Evolutionary conservation across 2,329 filamentous ascomycete genomes (phyloP), one percentile per base, ranked within the genome.

Genomic region (Chaetomium sp.): DNA sequence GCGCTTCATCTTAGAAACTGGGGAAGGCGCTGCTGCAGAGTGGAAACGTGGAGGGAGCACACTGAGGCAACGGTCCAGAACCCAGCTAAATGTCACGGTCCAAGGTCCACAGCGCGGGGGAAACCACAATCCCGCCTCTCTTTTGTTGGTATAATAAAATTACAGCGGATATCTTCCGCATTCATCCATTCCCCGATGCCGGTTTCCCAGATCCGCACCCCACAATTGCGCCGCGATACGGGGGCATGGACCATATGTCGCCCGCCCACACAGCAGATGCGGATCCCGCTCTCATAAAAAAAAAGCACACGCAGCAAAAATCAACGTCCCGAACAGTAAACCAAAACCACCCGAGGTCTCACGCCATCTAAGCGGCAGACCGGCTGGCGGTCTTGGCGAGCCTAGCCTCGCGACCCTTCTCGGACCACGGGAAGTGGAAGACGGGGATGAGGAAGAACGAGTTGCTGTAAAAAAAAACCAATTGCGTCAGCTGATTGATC

Each of bases 401-500:
- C 23, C 70, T 60, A 6, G 75, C 77, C 77, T 87, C 83, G 68
- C 85, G 85, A 60, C 87, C 90, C 79, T 90, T 90, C 72, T 90
- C 89, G 45, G 91, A 94, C 94, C 94, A 97, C 61, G 93, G 94
- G 84, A 97, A 96, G 83, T 97, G 93, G 72, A 90, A 89, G 68
- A 97, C 93, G 59, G 93, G 94, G 67, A 96, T 87, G 77, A 95
- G 84, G 83, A 97, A 95, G 87, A 97, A 97, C 31, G 85, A 88
- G 79, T 89, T 89, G 82, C 92, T 95, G 73, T 66, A 2, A 10
- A 54, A 60, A 60, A 59, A 47, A 53, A 62, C n/a, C 9, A 38
- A 56, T 63, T 55, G 57, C 54, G 74, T 82, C 75, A 82, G 77
- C 65, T n/a, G 65, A 60, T 47, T 13, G 9, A 19, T 23, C 19